These are phyloP conservation scores for Cytospora chrysosperma DNA, from an alignment of 2,329 filamentous ascomycete species.

Conservation along the genomic window DNA sequence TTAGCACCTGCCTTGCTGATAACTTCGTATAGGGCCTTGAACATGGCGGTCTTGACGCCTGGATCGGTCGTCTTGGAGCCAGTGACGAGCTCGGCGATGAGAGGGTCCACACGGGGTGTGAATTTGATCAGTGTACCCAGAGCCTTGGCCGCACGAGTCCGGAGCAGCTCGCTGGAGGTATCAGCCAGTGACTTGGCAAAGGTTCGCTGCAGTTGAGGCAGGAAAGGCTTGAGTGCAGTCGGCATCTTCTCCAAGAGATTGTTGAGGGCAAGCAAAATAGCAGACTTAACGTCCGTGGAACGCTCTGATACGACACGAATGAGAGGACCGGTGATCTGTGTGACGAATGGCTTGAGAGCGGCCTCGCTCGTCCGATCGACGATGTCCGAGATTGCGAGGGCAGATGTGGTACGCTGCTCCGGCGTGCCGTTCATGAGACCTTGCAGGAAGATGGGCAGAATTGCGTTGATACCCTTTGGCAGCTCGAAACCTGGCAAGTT, in stretches of 20 bases:
- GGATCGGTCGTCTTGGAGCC: constrained; percentile 86
- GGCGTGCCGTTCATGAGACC: constrained; percentile 94
- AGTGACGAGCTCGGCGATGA: constrained; percentile 90
- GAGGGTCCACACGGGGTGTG: constrained; percentile 90
- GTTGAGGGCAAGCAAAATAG: constrained; percentile 90
- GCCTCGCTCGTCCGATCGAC: constrained; percentile 88
- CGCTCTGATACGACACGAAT: constrained; percentile 97
- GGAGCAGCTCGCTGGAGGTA: constrained; percentile 82
- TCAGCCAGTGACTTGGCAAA: constrained; percentile 97
- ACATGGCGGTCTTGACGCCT: constrained; percentile 91
- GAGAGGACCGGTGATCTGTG: constrained; percentile 93
- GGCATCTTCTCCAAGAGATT: constrained; percentile 97
- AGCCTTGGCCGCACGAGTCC: constrained; percentile 87
- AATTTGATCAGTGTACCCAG: constrained; percentile 93
- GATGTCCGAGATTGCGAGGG: constrained; percentile 91
- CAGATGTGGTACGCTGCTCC: constrained; percentile 88
- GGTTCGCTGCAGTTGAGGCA: constrained; percentile 93
- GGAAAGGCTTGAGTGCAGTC: constrained; percentile 89
- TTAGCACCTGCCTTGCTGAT: constrained; percentile 91
- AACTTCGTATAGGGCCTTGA: constrained; percentile 94
- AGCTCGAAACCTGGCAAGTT: constrained; percentile 85
- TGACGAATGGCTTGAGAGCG: constrained; percentile 90
- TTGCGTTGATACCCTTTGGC: constrained; percentile 95
- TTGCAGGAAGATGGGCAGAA: constrained; percentile 95
- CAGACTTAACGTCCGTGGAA: constrained; percentile 92